Evolutionary conservation across 176 grass and related monocot genomes (phyloP), one percentile per base, ranked within the genome.

Genomic region (Lolium rigidum): DNA sequence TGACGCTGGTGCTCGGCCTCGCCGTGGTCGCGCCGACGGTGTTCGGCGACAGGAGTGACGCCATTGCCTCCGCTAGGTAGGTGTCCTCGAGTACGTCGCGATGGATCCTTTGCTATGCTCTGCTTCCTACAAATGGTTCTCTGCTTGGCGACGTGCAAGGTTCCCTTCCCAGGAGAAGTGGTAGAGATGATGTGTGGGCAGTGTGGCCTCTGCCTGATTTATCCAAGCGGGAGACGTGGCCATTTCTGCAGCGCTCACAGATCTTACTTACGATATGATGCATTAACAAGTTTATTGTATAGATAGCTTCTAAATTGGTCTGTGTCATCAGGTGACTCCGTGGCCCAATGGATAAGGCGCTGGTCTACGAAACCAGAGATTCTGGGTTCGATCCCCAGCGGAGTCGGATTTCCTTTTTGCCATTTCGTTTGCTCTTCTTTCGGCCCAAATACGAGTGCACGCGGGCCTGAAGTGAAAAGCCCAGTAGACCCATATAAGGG

Each of bases 301-400:
- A 57, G 0, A 57, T 20, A n/a, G 0, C 0, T 8, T 1, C 3
- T n/a, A 2, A 9, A 59, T 12, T 15, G 0, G 1, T 10, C 0
- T 9, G 0, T 5, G 0, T 1, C 4, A 31, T 1, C 0, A 51
- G 9, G 2, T 51, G 89, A 95, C 91, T 98, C 93, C 85, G 84
- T 95, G 92, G 92, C 94, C 95, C 95, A 98, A 93, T 93, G 95
- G 91, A 93, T 93, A 93, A 93, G 93, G 91, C 90, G 92, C 93
- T 98, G 95, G 92, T 95, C 92, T 95, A 98, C 89, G 93, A 80
- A 98, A 95, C 92, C 89, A 95, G 95, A 97, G 88, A 97, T 93
- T 97, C 89, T 97, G 90, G 90, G 89, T 97, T 95, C 93, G 95
- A 98, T 98, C 87, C 91, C 95, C 91, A 98, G 93, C 78, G 85